Percentiles rank a stretch among this genome's conserved stretches.
phyloP scores from a whole-genome alignment of 2,329 filamentous ascomycete species.

The Dactylellina sp. region DNA sequence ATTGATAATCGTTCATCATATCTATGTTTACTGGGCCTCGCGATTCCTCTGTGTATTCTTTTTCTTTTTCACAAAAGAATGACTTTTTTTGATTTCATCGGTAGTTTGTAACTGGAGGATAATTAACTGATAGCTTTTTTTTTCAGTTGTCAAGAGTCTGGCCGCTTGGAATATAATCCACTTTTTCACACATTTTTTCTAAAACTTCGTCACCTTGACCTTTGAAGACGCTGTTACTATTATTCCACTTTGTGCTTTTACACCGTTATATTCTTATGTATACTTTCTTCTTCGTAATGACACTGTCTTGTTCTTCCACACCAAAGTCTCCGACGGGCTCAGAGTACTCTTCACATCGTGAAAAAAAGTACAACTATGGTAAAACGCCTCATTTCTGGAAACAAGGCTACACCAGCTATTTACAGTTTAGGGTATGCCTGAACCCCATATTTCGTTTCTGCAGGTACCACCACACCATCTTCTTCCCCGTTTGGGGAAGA shows the following conservation, averaged over 20 bases:
- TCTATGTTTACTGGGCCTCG: constrained; percentile 6
- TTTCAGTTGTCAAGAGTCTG: background rate
- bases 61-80: constrained; percentile 32
- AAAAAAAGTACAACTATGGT: background rate
- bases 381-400: no score
- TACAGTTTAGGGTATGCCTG: background rate
- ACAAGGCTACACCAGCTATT: background rate
- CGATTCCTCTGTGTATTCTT: background rate
- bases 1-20: constrained; percentile 9
- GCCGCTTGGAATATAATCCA: background rate
- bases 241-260: background rate
- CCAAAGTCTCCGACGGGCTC: background rate
- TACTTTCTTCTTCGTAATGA: background rate
- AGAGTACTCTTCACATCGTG: background rate
- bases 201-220: background rate
- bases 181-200: background rate
- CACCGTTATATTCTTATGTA: background rate
- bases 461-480: constrained; percentile 2
- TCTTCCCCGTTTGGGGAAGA: no score
- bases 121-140: constrained; percentile 9
- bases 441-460: background rate
- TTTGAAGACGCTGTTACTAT: background rate
- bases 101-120: constrained; percentile 12
- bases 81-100: constrained; percentile 13
- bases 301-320: background rate